Evolutionary conservation across 768 basidiomycete genomes (phyloP).

Genomic region (Leccinum pellstonianum): DNA sequence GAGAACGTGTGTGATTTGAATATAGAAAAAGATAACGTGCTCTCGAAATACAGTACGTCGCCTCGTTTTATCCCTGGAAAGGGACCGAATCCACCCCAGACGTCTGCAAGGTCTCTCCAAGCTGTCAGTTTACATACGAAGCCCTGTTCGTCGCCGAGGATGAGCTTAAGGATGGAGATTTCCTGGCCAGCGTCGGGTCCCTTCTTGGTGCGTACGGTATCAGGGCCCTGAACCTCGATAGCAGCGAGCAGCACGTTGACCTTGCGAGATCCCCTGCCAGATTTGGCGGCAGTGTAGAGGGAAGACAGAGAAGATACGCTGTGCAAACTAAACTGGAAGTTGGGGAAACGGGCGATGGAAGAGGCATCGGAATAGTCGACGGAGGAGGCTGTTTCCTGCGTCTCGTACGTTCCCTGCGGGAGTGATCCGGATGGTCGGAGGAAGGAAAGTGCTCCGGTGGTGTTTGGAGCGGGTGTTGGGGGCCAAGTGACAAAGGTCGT

Average conservation of each 20-base stretch:
- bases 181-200: constrained; percentile 70
- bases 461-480: constrained; percentile 38
- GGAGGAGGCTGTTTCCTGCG: constrained; percentile 47
- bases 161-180: constrained; percentile 64
- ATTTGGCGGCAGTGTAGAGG: constrained; percentile 30
- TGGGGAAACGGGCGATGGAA: constrained; percentile 71
- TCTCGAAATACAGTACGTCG: constrained; percentile 69
- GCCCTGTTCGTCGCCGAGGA: constrained; percentile 72
- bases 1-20: constrained; percentile 15
- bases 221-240: constrained; percentile 77
- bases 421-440: constrained; percentile 30
- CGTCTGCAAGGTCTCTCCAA: constrained; percentile 75
- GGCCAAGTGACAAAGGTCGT: constrained; percentile 60
- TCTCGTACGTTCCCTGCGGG: constrained; percentile 33
- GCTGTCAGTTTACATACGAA: constrained; percentile 69
- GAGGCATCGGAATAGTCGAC: constrained; percentile 62
- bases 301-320: constrained; percentile 50
- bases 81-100: constrained; percentile 55
- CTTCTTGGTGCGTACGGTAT: constrained; percentile 62
- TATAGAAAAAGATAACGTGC: constrained; percentile 40
- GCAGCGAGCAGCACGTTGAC: constrained; percentile 61
- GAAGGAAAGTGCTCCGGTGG: constrained; percentile 24
- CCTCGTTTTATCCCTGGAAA: constrained; percentile 57
- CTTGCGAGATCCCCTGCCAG: constrained; percentile 44
- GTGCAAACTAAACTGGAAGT: constrained; percentile 72